phyloP scores from a whole-genome alignment of 176 grass and related monocot genomes.

The Oryza brachyantha region DNA sequence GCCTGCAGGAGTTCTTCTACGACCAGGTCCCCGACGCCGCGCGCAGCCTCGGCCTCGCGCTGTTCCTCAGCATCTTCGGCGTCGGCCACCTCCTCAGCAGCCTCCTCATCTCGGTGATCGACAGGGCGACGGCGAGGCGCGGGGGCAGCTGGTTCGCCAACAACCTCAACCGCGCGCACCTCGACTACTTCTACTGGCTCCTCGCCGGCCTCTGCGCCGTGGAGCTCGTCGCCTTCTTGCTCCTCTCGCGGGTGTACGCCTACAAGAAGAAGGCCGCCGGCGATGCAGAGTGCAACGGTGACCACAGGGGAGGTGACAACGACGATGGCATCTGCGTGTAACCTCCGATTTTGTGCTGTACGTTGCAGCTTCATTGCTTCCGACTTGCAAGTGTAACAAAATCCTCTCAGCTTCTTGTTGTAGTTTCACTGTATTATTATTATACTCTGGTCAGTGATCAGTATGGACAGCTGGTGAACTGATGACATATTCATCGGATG shows the following conservation, averaged over 20 bases:
- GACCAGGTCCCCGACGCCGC: constrained; percentile 50
- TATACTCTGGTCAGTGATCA: too few relatives aligned
- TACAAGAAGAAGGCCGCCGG: constrained; percentile 35
- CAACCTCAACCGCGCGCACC: constrained; percentile 55
- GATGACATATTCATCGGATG: too few relatives aligned
- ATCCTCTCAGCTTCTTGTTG: background rate
- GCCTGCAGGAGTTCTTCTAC: constrained; percentile 67
- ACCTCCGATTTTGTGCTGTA: background rate
- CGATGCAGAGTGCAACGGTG: constrained; percentile 30
- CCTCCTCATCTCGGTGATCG: constrained; percentile 38
- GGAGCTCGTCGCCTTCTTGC: constrained; percentile 21
- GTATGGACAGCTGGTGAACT: too few relatives aligned
- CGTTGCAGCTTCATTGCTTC: too few relatives aligned
- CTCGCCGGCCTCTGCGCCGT: constrained; percentile 42
- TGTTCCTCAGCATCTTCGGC: constrained; percentile 49
- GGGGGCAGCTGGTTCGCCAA: constrained; percentile 53
- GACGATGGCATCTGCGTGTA: background rate
- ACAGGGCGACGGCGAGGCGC: constrained; percentile 16
- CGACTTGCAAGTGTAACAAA: too few relatives aligned
- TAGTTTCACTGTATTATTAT: too few relatives aligned
- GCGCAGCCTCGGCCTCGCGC: constrained; percentile 44
- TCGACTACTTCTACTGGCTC: constrained; percentile 68
- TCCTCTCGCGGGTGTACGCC: constrained; percentile 29
- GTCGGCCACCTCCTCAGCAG: constrained; percentile 29
- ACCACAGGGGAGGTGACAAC: constrained; percentile 31